phyloP scores from a whole-genome alignment of 176 grass and related monocot species.

The Triticum timopheevii region DNA sequence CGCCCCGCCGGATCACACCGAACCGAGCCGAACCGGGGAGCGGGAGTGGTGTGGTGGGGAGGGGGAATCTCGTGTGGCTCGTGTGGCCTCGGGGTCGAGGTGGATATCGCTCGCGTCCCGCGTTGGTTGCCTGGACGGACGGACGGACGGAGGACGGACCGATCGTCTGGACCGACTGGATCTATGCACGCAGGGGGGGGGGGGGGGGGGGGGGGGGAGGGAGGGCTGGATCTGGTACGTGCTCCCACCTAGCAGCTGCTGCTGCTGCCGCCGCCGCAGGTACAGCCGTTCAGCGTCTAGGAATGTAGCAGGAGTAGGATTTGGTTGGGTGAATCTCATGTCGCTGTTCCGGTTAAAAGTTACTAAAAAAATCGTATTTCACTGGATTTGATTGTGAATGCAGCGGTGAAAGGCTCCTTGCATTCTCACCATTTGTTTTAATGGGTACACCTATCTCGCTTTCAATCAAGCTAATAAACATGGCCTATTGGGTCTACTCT shows the following conservation, averaged over 20 bases:
- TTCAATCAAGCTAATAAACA: background rate
- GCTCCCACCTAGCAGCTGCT: background rate
- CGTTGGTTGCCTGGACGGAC: background rate
- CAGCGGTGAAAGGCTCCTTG: background rate
- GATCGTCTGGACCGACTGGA: background rate
- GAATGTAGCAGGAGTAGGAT: slow-evolving; percentile 9
- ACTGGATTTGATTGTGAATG: background rate
- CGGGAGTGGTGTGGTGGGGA: background rate
- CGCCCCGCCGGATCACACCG: background rate
- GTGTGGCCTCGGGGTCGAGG: slow-evolving; percentile 13
- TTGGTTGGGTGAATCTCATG: background rate
- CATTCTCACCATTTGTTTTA: background rate
- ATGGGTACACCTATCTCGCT: background rate
- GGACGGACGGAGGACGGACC: background rate
- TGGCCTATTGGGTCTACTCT: background rate
- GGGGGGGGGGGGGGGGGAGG: background rate
- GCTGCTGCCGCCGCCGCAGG: background rate
- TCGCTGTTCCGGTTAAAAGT: background rate
- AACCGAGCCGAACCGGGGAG: background rate
- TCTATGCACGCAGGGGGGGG: background rate
- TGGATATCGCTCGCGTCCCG: background rate
- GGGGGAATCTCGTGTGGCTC: background rate
- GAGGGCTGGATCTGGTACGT: slow-evolving; percentile 3
- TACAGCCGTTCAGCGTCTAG: background rate
- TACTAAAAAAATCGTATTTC: background rate